Evolutionary conservation across 257 asterid genomes (phyloP), one percentile per base, ranked within the genome.

Genomic region (Solanum boliviense): DNA sequence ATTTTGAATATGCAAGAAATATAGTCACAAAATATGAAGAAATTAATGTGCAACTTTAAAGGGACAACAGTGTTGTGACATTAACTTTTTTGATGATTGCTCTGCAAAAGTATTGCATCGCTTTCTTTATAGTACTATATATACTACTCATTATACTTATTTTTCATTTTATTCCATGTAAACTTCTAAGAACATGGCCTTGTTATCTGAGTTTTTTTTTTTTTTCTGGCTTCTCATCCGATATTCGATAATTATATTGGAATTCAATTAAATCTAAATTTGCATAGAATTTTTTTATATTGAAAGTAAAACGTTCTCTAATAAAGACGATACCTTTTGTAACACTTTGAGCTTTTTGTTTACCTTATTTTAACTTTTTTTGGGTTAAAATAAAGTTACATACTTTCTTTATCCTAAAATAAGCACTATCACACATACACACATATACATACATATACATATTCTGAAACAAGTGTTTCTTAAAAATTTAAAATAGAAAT

Each of bases 261-360:
- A 56, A 21, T 7, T 20, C 23, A 20, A 56, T 20, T 56, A 56
- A 56, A 56, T 56, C 10, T 56, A 56, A 7, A 56, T 7, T 56
- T 0, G 2, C 0, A 1, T 56, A 6, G 0, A 20, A 56, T 3
- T 0, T 2, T 3, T 20, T 20, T 6, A 56, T 52, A 52, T 56
- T 7, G 5, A 2, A 56, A 20, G 11, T 7, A 20, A 20, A 56
- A 20, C 11, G 11, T 7, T 48, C 3, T 0, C 21, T 48, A 48
- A 48, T 48, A 48, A 48, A 15, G 20, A 5, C 1, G 3, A 5
- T 48, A 15, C 3, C 10, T 29, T 72, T 9, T 3, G 18, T 34
- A 2, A 73, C 18, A 25, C 29, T 34, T 13, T 68, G 21, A 68
- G 5, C 18, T 11, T 32, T 72, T 72, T 32, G n/a, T 72, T 72